Percentiles rank a stretch among this genome's conserved stretches.
phyloP scores from a whole-genome alignment of 208 protist genomes.

The Wallacemonas sp. region DNA sequence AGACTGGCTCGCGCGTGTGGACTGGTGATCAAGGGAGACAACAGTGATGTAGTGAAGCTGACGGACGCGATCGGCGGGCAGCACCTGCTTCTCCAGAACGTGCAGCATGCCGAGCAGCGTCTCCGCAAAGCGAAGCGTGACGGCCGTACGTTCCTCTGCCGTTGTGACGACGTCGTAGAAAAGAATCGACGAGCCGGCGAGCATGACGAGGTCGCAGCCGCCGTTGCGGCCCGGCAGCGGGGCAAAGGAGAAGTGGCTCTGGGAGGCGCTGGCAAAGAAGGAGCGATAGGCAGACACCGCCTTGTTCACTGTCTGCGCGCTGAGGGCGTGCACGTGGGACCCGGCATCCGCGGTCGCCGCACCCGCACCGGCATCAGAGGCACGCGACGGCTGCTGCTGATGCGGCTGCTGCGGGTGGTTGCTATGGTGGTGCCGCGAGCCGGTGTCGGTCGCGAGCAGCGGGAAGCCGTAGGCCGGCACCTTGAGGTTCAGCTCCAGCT shows the following conservation, averaged over 20 bases:
- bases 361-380: no score
- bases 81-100: conserved; percentile 60
- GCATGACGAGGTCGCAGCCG: conserved; percentile 80
- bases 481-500: conserved; percentile 74
- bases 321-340: conserved; percentile 49
- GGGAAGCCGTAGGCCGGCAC: conserved; percentile 84
- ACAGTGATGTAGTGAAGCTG: conserved; percentile 75
- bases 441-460: conserved; percentile 60
- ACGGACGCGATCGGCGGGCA: conserved; percentile 60
- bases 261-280: conserved; percentile 64
- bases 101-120: conserved; percentile 80
- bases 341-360: no score
- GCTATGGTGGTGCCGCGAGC: conserved; percentile 34
- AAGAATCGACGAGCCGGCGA: conserved; percentile 60
- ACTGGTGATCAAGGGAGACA: conserved; percentile 66
- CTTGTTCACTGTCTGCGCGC: conserved; percentile 66
- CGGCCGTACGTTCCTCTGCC: conserved; percentile 40
- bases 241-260: conserved; percentile 63
- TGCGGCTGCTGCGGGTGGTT: conserved; percentile 2
- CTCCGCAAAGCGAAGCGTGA: conserved; percentile 67
- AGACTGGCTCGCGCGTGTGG: neutral
- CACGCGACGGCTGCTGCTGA: no score
- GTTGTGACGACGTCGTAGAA: conserved; percentile 78
- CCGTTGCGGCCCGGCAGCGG: conserved; percentile 72
- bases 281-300: conserved; percentile 67